phyloP scores from a whole-genome alignment of 345 rosid species.

The Clarkia xantiana region DNA sequence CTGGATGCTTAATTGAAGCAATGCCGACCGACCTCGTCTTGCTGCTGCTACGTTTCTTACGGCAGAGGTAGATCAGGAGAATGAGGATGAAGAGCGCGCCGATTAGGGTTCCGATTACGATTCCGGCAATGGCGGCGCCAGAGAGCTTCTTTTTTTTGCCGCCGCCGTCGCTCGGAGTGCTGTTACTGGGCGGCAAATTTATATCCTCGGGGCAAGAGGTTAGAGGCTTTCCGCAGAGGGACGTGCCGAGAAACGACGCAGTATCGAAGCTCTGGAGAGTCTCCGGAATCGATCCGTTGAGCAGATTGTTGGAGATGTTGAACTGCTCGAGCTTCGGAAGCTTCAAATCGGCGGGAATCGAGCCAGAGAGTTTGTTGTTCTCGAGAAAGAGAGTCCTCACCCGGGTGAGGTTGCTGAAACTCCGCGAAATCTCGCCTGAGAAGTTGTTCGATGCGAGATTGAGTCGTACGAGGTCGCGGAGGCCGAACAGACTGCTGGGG shows the following conservation, averaged over 20 bases:
- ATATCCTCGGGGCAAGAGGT: conserved; percentile 15
- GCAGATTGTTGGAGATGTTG: conserved; percentile 59
- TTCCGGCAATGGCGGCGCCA: conserved; percentile 79
- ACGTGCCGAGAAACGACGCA: conserved; percentile 56
- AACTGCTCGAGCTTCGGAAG: conserved; percentile 42
- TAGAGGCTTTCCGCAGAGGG: conserved; percentile 75
- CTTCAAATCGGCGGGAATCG: conserved; percentile 17
- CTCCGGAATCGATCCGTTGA: conserved; percentile 72
- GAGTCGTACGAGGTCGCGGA: conserved; percentile 19
- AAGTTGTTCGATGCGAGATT: conserved; percentile 25
- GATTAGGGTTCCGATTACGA: conserved; percentile 63
- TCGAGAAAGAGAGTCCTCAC: conserved; percentile 22
- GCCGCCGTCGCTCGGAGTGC: conserved; percentile 4
- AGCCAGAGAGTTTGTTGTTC: conserved; percentile 22
- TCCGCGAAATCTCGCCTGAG: conserved; percentile 16
- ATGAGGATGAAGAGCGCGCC: conserved; percentile 37
- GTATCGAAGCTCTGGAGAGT: conserved; percentile 25
- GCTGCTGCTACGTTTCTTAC: conserved; percentile 40
- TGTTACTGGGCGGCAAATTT: conserved; percentile 30
- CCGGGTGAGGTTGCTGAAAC: conserved; percentile 17
- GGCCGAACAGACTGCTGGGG: conserved; percentile 18
- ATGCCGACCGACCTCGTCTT: conserved; percentile 51
- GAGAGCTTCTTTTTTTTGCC: conserved; percentile 46
- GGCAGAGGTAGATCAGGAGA: conserved; percentile 38
- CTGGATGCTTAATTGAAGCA: conserved; percentile 46